Evolutionary conservation across 2,329 filamentous ascomycete genomes (phyloP).

Genomic region (Thelonectria blattea): DNA sequence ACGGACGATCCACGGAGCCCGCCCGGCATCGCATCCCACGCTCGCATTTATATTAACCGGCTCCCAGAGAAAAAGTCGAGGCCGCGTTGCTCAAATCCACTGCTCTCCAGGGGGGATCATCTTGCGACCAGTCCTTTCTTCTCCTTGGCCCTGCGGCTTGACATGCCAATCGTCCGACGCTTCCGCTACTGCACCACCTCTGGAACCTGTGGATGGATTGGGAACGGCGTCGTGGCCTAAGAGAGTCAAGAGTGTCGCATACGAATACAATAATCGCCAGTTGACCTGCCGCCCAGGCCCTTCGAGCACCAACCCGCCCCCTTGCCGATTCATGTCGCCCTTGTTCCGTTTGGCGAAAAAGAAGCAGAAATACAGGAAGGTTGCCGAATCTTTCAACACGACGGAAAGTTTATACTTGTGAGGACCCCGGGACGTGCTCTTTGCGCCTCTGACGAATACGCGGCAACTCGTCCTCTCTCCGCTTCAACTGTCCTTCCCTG

Average conservation of each 20-base stretch:
- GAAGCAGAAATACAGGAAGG: conserved; percentile 13
- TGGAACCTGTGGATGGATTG: conserved; percentile 36
- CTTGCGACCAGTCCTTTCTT: conserved; percentile 24
- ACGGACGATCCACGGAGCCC: conserved; percentile 20
- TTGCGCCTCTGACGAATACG: not conserved
- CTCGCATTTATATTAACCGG: conserved; percentile 18
- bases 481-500: conserved; percentile 18
- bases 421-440: conserved; percentile 14
- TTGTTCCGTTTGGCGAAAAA: conserved; percentile 15
- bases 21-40: conserved; percentile 21
- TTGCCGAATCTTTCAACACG: not conserved
- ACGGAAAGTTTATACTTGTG: conserved; percentile 1
- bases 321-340: conserved; percentile 20
- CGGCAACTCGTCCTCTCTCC: not conserved
- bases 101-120: conserved; percentile 25
- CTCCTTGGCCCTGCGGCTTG: conserved; percentile 32
- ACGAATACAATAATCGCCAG: conserved; percentile 32
- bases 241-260: conserved; percentile 31
- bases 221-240: conserved; percentile 34
- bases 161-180: conserved; percentile 39
- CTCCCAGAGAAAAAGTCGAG: conserved; percentile 26
- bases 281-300: conserved; percentile 14
- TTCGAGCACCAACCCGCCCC: conserved; percentile 20
- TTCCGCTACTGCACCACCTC: conserved; percentile 36
- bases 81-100: conserved; percentile 26